Conservation (phyloP, 371 early-diverging fungal species). For the Amoeboaphelidium protococcarum region DNA sequence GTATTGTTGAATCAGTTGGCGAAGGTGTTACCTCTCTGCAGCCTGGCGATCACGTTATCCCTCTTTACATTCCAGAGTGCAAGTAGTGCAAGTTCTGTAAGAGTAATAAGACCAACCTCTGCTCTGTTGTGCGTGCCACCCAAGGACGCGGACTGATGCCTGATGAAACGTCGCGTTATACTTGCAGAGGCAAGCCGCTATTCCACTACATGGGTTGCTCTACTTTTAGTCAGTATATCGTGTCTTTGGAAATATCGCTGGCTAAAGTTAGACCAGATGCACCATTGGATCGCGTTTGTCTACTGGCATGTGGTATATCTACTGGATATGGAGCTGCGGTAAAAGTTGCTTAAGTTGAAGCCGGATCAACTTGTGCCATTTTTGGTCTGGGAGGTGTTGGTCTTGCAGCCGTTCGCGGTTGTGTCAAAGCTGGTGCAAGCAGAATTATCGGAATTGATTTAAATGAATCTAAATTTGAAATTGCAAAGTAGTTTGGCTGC, state of each 20-base stretch:
- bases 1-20: conserved; percentile 83
- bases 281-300: conserved; percentile 53
- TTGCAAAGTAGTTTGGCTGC: conserved; percentile 59
- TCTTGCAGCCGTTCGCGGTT: conserved; percentile 67
- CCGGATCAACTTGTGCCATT: conserved; percentile 51
- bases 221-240: conserved; percentile 85
- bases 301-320: conserved; percentile 83
- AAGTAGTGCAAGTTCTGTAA: conserved; percentile 80
- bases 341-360: conserved; percentile 63
- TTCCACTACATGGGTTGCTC: conserved; percentile 47
- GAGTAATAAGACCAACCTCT: conserved; percentile 82
- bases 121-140: conserved; percentile 62
- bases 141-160: conserved; percentile 87
- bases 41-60: conserved; percentile 81
- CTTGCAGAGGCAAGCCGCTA: conserved; percentile 44
- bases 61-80: conserved; percentile 81
- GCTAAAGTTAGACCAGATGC: conserved; percentile 59
- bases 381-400: conserved; percentile 91
- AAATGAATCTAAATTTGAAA: conserved; percentile 40
- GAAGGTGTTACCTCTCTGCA: conserved; percentile 74
- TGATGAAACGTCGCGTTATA: conserved; percentile 71
- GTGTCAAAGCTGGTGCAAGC: conserved; percentile 30
- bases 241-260: conserved; percentile 62
- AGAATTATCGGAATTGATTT: conserved; percentile 72
- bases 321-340: conserved; percentile 88